A percentile compares a stretch with the other conserved stretches of the same genome.
Conservation (phyloP, 768 basidiomycete genomes). For the Tulasnella sp. region DNA sequence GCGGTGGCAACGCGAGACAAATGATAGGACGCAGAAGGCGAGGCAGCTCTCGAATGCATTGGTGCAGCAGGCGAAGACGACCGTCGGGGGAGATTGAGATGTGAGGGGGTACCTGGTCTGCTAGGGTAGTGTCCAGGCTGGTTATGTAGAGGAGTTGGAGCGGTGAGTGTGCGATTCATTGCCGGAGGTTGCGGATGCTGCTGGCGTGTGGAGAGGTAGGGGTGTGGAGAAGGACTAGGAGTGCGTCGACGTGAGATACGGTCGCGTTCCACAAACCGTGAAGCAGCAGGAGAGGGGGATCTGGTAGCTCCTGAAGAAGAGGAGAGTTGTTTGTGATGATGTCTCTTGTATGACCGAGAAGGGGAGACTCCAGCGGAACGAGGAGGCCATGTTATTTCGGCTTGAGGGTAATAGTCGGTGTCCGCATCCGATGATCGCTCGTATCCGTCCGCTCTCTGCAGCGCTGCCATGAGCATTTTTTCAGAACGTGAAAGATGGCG, state of each 20-base stretch:
- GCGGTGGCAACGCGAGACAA: too few species aligned
- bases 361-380: constrained; percentile 4
- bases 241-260: constrained; percentile 3
- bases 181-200: background rate
- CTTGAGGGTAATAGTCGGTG: constrained; percentile 12
- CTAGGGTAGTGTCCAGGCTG: constrained; percentile 1
- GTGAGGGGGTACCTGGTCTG: constrained; percentile 10
- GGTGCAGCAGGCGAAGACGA: constrained; percentile 1
- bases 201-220: constrained; percentile 11
- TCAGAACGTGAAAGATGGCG: constrained; percentile 10
- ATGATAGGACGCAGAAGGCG: background rate
- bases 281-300: constrained; percentile 4
- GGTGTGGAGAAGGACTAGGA: constrained; percentile 13
- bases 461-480: constrained; percentile 8
- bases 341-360: background rate
- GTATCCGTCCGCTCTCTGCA: constrained; percentile 8
- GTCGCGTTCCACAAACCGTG: background rate
- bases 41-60: background rate
- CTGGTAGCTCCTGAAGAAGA: background rate
- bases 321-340: constrained; percentile 6
- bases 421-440: background rate
- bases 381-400: constrained; percentile 1
- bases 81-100: constrained; percentile 1
- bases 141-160: constrained; percentile 1
- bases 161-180: constrained; percentile 9